Evolutionary conservation across 2,329 filamentous ascomycete species (phyloP).

Genomic region (Aspergillus bombycis): DNA sequence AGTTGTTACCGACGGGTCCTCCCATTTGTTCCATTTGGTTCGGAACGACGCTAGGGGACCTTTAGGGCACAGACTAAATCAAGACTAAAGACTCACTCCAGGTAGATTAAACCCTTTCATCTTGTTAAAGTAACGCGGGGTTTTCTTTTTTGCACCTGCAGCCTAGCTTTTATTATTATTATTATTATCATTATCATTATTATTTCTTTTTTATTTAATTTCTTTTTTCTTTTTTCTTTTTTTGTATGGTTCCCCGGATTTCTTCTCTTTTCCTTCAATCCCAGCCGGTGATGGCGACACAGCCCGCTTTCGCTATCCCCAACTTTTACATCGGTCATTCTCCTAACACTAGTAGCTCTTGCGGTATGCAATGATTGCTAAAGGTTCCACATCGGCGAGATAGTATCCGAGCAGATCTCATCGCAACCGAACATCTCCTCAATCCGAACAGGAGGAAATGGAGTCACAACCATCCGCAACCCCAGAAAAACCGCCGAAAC

Average conservation of each 20-base stretch:
- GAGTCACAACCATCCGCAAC: conserved; percentile 21
- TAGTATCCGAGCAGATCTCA: conserved; percentile 1
- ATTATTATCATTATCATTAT: no score
- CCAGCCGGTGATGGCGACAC: background rate
- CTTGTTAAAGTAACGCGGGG: conserved; percentile 9
- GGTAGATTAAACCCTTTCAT: background rate
- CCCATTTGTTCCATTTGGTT: background rate
- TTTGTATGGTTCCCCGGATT: conserved; percentile 21
- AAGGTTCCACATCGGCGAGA: background rate
- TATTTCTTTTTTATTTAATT: no score
- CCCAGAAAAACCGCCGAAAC: conserved; percentile 33
- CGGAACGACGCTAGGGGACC: background rate
- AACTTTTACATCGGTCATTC: background rate
- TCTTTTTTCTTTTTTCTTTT: conserved; percentile 1
- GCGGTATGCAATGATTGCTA: conserved; percentile 5
- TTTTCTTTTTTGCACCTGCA: conserved; percentile 10
- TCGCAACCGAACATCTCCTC: background rate
- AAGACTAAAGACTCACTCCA: background rate
- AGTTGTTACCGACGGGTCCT: background rate
- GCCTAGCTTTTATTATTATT: background rate
- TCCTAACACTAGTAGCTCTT: background rate
- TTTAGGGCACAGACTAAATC: background rate
- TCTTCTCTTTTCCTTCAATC: conserved; percentile 7
- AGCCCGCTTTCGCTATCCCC: background rate
- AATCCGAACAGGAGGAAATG: conserved; percentile 22